Base-by-base conservation (phyloP, 75 land plant genomes). In the Cunninghamia lanceolata region DNA sequence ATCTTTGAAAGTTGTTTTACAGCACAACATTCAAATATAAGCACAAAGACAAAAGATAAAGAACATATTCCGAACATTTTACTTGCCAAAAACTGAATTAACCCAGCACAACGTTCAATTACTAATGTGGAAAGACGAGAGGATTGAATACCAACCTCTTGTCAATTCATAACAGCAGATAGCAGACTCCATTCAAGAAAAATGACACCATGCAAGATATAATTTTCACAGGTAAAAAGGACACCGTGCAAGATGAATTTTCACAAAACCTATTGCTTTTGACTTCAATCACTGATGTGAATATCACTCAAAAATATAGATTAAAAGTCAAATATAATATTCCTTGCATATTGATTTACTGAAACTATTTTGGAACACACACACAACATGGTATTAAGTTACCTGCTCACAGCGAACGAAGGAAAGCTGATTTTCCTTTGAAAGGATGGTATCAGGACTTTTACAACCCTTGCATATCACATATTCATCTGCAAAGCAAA, bases 341-440 rank as follows among this genome's bases (percentile, higher is more conserved):
- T 77, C 80, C 80, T 77, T 21, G 9, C 80, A 77, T 36, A 32
- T 77, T 38, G 45, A 3, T 1, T 3, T 50, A 15, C 14, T 50
- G 25, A 16, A 56, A 56, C 63, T 56, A 21, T 4, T 4, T 4
- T 25, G 21, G 38, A 76, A 76, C 43, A 39, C 40, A 25, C 21
- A 63, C 73, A 19, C 32, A 83, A 10, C 14, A 83, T 71, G 8
- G 79, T 59, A 46, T 17, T 35, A 83, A 63, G 73, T 17, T 89
- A 96, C 98, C 94, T 96, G 94, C 85, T 96, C 98, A 85, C 98
- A 96, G 50, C 97, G 88, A 30, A 96, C 91, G 84, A 96, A 96
- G 91, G 94, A 96, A 66, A 96, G 87, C 66, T 95, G 95, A 83
- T 94, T 93, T 87, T 95, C 98, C 88, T 96, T 95, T 59, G 97